Percentiles rank a stretch among this genome's conserved stretches.
phyloP scores from a whole-genome alignment of 139 green algal species.

The Volvox africanus region DNA sequence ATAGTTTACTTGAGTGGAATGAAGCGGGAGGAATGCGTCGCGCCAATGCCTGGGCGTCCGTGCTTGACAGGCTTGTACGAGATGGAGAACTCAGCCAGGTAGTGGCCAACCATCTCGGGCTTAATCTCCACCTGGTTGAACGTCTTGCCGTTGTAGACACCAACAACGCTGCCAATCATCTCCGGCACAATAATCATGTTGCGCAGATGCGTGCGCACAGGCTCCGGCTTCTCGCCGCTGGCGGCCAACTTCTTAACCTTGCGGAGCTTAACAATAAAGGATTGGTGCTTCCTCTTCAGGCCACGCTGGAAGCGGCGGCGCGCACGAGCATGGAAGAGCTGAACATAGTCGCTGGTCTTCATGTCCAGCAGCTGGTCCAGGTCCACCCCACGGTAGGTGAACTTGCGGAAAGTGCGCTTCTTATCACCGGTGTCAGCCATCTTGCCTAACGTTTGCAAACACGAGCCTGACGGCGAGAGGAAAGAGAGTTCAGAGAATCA shows the following conservation, averaged over 20 bases:
- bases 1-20: slow-evolving; percentile 97
- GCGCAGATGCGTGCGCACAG: slow-evolving; percentile 98
- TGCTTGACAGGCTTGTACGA: slow-evolving; percentile 99
- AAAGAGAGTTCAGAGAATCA: background rate
- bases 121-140: slow-evolving; percentile 94
- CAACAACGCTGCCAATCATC: slow-evolving; percentile 98
- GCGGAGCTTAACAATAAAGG: slow-evolving; percentile 98
- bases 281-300: slow-evolving; percentile 96
- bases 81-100: slow-evolving; percentile 99
- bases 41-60: slow-evolving; percentile 96
- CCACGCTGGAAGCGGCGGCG: slow-evolving; percentile 92
- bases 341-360: slow-evolving; percentile 83
- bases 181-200: slow-evolving; percentile 99
- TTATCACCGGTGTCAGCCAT: slow-evolving; percentile 51
- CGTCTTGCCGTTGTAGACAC: slow-evolving; percentile 99
- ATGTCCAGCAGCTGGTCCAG: slow-evolving; percentile 99
- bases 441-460: slow-evolving; percentile 34
- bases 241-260: slow-evolving; percentile 89
- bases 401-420: slow-evolving; percentile 72
- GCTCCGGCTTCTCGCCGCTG: slow-evolving; percentile 96
- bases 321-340: slow-evolving; percentile 65
- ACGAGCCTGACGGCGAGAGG: slow-evolving; percentile 35
- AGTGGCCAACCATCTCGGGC: slow-evolving; percentile 99
- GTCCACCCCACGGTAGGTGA: slow-evolving; percentile 94
- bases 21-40: slow-evolving; percentile 96